phyloP scores from a whole-genome alignment of 1,284 basidiomycete genomes.

The Leucoagaricus sp. region DNA sequence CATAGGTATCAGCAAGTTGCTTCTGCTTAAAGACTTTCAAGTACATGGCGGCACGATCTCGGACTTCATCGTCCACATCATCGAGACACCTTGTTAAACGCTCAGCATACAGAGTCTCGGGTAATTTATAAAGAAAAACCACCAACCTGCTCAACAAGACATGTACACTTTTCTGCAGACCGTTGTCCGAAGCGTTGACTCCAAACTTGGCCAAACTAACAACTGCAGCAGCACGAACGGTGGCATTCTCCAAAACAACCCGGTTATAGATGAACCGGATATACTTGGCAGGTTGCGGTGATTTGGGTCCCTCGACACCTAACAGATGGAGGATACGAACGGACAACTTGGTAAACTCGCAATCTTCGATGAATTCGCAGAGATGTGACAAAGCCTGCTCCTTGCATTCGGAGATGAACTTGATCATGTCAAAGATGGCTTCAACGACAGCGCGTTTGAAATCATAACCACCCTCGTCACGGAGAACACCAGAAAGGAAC shows the following conservation, averaged over 20 bases:
- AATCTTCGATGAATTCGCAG: constrained; percentile 99
- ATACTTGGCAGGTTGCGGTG: constrained; percentile 95
- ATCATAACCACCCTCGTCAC: constrained; percentile 98
- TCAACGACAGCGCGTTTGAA: constrained; percentile 99
- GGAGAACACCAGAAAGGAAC: constrained; percentile 91
- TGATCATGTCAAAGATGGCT: constrained; percentile 99
- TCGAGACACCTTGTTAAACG: constrained; percentile 78
- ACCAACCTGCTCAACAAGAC: constrained; percentile 81
- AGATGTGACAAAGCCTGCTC: constrained; percentile 96
- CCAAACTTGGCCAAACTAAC: constrained; percentile 96
- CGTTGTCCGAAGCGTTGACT: constrained; percentile 78
- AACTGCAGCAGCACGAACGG: constrained; percentile 96
- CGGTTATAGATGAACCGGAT: constrained; percentile 99
- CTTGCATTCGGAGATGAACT: constrained; percentile 93
- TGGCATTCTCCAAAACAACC: constrained; percentile 97
- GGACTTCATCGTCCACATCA: constrained; percentile 98
- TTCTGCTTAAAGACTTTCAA: constrained; percentile 84
- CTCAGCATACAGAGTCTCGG: constrained; percentile 4
- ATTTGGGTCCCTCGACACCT: constrained; percentile 95
- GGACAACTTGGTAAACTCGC: constrained; percentile 99
- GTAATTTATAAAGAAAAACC: neutral
- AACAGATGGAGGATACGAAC: constrained; percentile 96
- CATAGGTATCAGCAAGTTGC: constrained; percentile 80
- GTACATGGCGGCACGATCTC: constrained; percentile 96
- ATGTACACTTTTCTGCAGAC: constrained; percentile 83